These are phyloP conservation scores for Lecanoromycetidae sp. DNA, from an alignment of 2,329 filamentous ascomycete genomes.

Conservation along the genomic window DNA sequence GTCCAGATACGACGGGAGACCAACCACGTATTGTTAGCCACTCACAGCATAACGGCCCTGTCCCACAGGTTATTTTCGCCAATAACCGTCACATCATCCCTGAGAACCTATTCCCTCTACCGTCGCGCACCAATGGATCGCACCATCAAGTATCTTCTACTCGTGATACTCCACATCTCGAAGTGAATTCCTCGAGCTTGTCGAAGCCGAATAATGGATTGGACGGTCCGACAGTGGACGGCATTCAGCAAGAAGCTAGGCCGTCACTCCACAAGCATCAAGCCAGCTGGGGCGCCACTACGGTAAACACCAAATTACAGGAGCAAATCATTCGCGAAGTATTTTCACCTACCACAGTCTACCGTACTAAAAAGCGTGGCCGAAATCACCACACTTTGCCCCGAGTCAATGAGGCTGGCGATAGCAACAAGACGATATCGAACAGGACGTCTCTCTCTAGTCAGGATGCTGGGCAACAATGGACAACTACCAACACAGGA, in stretches of 20 bases:
- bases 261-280: constrained; percentile 35
- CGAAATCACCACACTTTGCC: constrained; percentile 44
- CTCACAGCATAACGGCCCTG: constrained; percentile 59
- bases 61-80: constrained; percentile 85
- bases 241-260: neutral
- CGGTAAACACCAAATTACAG: constrained; percentile 73
- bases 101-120: constrained; percentile 57
- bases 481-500: constrained; percentile 19
- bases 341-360: constrained; percentile 71
- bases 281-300: constrained; percentile 74
- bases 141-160: neutral
- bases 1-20: constrained; percentile 19
- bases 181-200: neutral
- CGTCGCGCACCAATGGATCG: neutral
- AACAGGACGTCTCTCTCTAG: constrained; percentile 18
- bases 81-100: constrained; percentile 92
- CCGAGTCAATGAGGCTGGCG: constrained; percentile 24
- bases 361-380: constrained; percentile 43
- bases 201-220: neutral
- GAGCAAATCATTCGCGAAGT: constrained; percentile 90
- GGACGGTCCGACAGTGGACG: neutral
- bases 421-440: constrained; percentile 10
- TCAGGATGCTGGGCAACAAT: neutral
- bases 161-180: neutral
- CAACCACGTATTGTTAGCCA: constrained; percentile 53